Evolutionary conservation across 768 basidiomycete species (phyloP).

Genomic region (Boletus barrowsii): DNA sequence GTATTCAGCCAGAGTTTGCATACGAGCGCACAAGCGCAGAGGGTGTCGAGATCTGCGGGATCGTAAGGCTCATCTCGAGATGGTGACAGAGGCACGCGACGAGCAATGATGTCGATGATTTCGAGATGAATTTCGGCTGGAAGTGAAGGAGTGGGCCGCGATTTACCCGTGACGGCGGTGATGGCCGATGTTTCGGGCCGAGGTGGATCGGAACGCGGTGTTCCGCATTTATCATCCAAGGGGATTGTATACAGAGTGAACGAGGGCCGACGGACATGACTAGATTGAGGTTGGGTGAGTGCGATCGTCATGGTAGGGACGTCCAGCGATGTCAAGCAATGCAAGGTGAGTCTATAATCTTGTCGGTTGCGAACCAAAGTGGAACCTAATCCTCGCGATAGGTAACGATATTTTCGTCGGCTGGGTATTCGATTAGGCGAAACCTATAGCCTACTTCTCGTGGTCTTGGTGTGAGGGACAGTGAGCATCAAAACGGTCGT

Average conservation of each 20-base stretch:
- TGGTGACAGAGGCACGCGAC: slow-evolving; percentile 9
- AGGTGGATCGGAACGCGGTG: neutral
- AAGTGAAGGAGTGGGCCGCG: slow-evolving; percentile 15
- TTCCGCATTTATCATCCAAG: neutral
- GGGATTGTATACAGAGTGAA: neutral
- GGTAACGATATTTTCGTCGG: neutral
- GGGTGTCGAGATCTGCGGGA: slow-evolving; percentile 16
- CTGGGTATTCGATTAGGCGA: slow-evolving; percentile 1
- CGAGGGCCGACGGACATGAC: slow-evolving; percentile 4
- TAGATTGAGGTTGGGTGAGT: slow-evolving; percentile 5
- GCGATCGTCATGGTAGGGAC: slow-evolving; percentile 11
- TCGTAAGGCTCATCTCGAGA: slow-evolving; percentile 12
- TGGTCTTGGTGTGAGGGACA: neutral
- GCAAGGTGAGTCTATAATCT: slow-evolving; percentile 12
- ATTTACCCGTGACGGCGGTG: slow-evolving; percentile 4
- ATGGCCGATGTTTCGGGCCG: neutral
- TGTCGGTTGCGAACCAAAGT: neutral
- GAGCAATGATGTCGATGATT: slow-evolving; percentile 26
- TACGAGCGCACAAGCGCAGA: slow-evolving; percentile 28
- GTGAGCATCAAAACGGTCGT: neutral
- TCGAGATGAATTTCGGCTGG: slow-evolving; percentile 31
- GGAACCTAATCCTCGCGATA: slow-evolving; percentile 1
- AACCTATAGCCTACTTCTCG: neutral
- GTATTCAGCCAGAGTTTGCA: slow-evolving; percentile 30
- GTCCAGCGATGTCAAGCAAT: neutral